A percentile compares a stretch with the other conserved stretches of the same genome.
Evolutionary conservation across 257 asterid genomes (phyloP).

Genomic region (Hygrophila difformis): DNA sequence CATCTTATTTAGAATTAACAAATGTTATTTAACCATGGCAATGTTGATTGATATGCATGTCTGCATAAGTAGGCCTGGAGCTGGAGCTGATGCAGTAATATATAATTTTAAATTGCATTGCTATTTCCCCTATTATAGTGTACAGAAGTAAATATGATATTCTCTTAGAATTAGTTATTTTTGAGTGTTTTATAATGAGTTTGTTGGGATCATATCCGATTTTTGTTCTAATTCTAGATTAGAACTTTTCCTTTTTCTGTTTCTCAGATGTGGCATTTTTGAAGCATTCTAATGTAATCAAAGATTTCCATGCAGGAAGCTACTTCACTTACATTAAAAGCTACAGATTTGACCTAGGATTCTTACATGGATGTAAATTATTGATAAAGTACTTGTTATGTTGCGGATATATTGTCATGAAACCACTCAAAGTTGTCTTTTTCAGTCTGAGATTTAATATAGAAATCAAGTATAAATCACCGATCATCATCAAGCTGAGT

Average conservation of each 20-base stretch:
- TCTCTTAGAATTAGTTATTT: not conserved
- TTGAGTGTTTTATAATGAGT: not conserved
- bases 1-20: not conserved
- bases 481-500: no score
- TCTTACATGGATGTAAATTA: not conserved
- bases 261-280: not conserved
- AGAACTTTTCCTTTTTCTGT: not conserved
- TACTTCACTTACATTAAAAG: not conserved
- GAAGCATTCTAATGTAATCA: not conserved
- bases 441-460: not conserved
- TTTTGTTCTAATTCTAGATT: not conserved
- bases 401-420: not conserved
- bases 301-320: not conserved
- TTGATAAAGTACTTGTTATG: not conserved
- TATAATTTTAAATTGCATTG: not conserved
- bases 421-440: not conserved
- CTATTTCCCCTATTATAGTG: not conserved
- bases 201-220: not conserved
- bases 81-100: not conserved
- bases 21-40: not conserved
- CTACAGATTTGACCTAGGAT: not conserved
- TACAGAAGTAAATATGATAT: not conserved
- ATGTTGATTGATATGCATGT: not conserved
- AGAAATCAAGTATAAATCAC: not conserved
- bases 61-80: not conserved